Base-by-base conservation (phyloP, 202 grass and related monocot genomes). In the Brachypodium distachyon region DNA sequence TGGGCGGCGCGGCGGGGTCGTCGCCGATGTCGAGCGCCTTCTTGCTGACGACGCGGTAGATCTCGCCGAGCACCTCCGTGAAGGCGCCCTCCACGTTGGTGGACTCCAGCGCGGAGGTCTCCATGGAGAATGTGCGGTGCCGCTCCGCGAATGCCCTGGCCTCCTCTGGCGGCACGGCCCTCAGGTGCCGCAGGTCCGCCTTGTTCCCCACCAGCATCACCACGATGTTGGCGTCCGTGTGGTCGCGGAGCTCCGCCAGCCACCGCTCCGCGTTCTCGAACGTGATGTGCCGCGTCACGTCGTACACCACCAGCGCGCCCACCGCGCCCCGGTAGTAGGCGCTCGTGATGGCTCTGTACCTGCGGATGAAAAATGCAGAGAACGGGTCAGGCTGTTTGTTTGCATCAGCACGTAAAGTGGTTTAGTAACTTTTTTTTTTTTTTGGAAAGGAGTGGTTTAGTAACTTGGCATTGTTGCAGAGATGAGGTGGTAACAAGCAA, bases 181-280 rank as follows among this genome's bases (percentile, higher is more conserved):
- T 64, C 3, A 96, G 87, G 87, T 93, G 93, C 49, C 93, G 90
- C 79, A 96, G 72, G 60, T 96, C 93, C 2, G 93, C 87, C 82
- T 96, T 96, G 85, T 93, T 93, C 23, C 93, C 93, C 11, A 96
- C 93, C 19, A 96, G 82, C 90, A 96, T 96, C 16, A 93, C 85
- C 40, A 86, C 93, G 74, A 96, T 96, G 79, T 96, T 96, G 61
- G 89, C 65, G 61, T 96, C 93, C 61, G 93, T 96, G 79, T 96
- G 93, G 39, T 96, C 87, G 28, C 90, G 71, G 10, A 96, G 90
- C 79, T 96, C 93, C 76, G 74, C 72, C 41, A 93, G 73, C 93
- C 93, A 96, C 47, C 90, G 79, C 69, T 93, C 87, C 5, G 88
- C 82, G 62, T 96, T 96, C 54, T 96, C 93, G 66, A 96, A 93